Conservation (phyloP, 2,329 filamentous ascomycete genomes). For the Escovopsis sp. region DNA sequence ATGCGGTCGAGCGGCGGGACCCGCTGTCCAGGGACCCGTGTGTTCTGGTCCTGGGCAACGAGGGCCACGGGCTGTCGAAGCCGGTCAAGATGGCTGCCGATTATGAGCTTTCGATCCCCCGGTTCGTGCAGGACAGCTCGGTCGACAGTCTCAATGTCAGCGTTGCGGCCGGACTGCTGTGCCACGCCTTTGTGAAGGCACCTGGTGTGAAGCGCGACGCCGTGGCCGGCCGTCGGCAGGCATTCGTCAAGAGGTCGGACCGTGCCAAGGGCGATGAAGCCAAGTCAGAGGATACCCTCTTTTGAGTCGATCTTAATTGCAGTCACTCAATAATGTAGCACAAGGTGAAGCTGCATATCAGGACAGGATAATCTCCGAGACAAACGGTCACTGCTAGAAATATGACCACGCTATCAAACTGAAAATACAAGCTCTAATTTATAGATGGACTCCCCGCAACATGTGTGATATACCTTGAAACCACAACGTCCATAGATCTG, state of each 20-base stretch:
- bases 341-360: no score
- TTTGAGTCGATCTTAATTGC: no score
- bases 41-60: slow-evolving; percentile 70
- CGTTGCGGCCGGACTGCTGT: slow-evolving; percentile 68
- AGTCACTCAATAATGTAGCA: no score
- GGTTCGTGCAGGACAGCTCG: slow-evolving; percentile 32
- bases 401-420: no score
- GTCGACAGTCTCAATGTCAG: slow-evolving; percentile 92
- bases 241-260: not conserved
- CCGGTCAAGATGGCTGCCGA: slow-evolving; percentile 53
- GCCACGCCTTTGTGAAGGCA: slow-evolving; percentile 48
- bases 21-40: slow-evolving; percentile 49
- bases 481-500: no score
- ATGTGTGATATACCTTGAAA: no score
- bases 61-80: slow-evolving; percentile 58
- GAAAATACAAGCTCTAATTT: no score
- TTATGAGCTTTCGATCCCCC: slow-evolving; percentile 49
- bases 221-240: not conserved
- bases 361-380: no score
- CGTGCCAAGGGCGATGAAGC: not conserved
- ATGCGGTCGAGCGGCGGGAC: slow-evolving; percentile 32
- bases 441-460: no score
- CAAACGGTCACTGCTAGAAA: no score
- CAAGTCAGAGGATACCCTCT: not conserved
- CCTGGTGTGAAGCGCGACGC: not conserved